These are phyloP conservation scores for Hanseniaspora occidentalis DNA, from an alignment of 805 yeast genomes.

Conservation along the genomic window DNA sequence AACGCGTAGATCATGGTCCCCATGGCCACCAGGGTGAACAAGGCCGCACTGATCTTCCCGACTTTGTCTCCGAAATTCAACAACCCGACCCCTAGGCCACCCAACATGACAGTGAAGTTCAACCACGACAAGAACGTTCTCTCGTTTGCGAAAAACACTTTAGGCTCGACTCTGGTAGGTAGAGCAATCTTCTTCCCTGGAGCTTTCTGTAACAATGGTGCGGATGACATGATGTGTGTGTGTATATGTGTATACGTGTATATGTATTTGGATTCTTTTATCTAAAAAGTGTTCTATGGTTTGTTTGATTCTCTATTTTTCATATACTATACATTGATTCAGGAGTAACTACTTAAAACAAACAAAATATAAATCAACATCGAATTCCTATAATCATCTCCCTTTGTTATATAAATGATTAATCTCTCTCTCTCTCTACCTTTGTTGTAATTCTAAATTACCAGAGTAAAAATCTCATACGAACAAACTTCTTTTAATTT, in stretches of 20 bases:
- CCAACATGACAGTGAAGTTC: conserved; percentile 95
- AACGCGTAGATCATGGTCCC: conserved; percentile 94
- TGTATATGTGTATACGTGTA: neutral
- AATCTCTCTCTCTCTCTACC: no score
- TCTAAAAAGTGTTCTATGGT: neutral
- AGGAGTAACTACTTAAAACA: no score
- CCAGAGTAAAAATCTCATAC: no score
- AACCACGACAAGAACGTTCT: conserved; percentile 97
- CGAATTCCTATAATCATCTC: no score
- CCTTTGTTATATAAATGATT: no score
- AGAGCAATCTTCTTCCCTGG: conserved; percentile 90
- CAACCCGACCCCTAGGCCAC: conserved; percentile 92
- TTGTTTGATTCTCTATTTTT: no score
- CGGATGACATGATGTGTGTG: conserved; percentile 35
- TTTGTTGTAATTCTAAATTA: no score
- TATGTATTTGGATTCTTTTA: neutral
- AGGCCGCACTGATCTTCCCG: conserved; percentile 85
- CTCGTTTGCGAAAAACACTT: conserved; percentile 97
- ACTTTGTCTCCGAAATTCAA: conserved; percentile 91
- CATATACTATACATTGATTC: no score
- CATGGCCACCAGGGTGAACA: conserved; percentile 94
- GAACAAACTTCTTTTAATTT: no score
- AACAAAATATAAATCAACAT: no score
- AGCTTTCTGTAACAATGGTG: conserved; percentile 60
- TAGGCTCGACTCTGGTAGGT: conserved; percentile 97